phyloP scores from a whole-genome alignment of 2,329 filamentous ascomycete genomes.

The Leptosphaerulina australis region DNA sequence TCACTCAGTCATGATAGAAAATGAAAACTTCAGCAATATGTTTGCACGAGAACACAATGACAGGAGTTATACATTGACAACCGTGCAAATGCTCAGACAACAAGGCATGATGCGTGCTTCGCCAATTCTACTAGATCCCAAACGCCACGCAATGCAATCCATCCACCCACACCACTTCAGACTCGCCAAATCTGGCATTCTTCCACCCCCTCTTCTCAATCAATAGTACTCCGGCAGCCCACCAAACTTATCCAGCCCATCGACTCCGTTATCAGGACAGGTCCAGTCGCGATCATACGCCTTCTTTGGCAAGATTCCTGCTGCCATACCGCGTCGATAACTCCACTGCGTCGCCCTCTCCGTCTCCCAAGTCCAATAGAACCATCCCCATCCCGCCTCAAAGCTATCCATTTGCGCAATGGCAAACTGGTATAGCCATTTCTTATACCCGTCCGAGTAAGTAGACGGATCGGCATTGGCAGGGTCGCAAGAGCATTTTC shows the following conservation, averaged over 20 bases:
- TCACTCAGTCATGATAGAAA: too few species aligned
- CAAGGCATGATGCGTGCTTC: too few species aligned
- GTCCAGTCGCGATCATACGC: constrained; percentile 52
- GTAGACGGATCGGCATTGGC: constrained; percentile 75
- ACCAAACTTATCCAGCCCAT: constrained; percentile 49
- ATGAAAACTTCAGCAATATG: too few species aligned
- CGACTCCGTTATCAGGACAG: constrained; percentile 43
- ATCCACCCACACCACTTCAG: too few species aligned
- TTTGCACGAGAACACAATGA: too few species aligned
- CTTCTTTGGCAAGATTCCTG: constrained; percentile 74
- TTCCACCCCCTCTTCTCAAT: not conserved
- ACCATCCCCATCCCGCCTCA: constrained; percentile 94
- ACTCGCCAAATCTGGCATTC: not conserved
- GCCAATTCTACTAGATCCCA: too few species aligned
- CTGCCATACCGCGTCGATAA: constrained; percentile 77
- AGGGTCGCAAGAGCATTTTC: constrained; percentile 71
- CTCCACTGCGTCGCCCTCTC: constrained; percentile 90
- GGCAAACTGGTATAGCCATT: constrained; percentile 86
- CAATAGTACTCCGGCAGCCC: constrained; percentile 55
- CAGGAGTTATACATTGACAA: too few species aligned
- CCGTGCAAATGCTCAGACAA: too few species aligned
- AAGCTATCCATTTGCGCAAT: constrained; percentile 96
- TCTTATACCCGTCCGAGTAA: constrained; percentile 78
- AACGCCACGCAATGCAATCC: too few species aligned
- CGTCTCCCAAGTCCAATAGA: constrained; percentile 99